Base-by-base conservation (phyloP, 1,139 yeast species). In the Candida glucosophila region DNA sequence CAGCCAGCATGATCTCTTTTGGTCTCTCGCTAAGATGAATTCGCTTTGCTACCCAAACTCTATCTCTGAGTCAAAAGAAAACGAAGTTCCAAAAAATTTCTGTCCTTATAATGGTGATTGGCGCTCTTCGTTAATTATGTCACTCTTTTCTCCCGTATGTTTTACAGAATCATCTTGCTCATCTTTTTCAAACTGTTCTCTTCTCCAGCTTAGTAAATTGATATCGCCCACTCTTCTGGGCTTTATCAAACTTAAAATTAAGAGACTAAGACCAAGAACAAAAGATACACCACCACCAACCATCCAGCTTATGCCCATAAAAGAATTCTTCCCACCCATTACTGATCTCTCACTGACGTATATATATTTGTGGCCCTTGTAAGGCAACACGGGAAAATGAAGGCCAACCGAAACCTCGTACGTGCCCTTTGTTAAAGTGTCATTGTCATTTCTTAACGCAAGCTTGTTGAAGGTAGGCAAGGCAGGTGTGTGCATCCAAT, bases 401-500 rank as follows among this genome's bases (percentile, higher is more conserved):
- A 82, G 64, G 3, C 88, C 95, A 31, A 86, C 68, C 18, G 68
- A 55, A 21, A 83, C 64, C 47, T 74, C 74, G 51, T 90, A 90
- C 4, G 67, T 66, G 12, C 98, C 98, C 5, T 62, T 54, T 5
- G 53, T 47, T 41, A 90, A 55, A 3, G 58, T 49, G 17, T 72
- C 73, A 22, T 76, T 50, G 48, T 85, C 93, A 49, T 88, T 88
- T 47, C 95, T 73, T 37, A 76, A 61, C 3, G 80, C 85, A 47
- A 90, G 60, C 52, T 86, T 86, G 44, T 82, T 74, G 47, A 92
- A 90, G 16, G 75, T 75, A 6, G 97, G 78, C 35, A 92, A 65
- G 1, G 90, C 97, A 3, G 96, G 79, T 3, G 97, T 78, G 43
- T 86, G 76, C 96, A 90, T 88, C 99, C 99, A 90, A 50, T 88